Percentiles rank a stretch among this genome's conserved stretches.
phyloP scores from a whole-genome alignment of 2,329 filamentous ascomycete species.

The Verticillium dahliae region DNA sequence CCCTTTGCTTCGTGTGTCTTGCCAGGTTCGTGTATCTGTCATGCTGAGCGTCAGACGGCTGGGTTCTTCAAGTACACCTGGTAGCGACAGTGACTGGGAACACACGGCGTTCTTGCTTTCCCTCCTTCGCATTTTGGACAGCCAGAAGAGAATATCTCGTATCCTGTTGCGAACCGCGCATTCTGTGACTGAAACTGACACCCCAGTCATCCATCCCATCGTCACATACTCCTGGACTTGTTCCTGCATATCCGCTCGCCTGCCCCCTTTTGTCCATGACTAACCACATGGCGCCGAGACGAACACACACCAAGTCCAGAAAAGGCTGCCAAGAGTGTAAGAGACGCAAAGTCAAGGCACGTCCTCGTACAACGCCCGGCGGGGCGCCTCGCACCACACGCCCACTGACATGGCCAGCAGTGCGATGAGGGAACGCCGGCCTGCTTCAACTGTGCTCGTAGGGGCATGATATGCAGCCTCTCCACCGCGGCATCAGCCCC shows the following conservation, averaged over 20 bases:
- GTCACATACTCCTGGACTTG: no score
- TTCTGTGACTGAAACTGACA: no score
- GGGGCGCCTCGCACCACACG: background rate
- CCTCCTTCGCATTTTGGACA: no score
- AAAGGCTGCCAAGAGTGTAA: slow-evolving; percentile 1
- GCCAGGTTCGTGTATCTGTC: no score
- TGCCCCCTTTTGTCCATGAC: background rate
- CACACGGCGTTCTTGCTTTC: no score
- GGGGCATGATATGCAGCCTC: slow-evolving; percentile 20
- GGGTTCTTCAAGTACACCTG: no score
- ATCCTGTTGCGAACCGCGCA: no score
- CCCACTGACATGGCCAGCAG: slow-evolving; percentile 6
- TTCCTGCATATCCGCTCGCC: background rate
- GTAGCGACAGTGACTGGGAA: no score
- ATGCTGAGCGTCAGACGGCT: no score
- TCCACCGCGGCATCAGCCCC: background rate
- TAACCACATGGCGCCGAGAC: background rate
- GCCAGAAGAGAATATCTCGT: no score
- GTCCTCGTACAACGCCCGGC: background rate
- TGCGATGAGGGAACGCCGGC: slow-evolving; percentile 19
- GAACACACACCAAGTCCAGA: background rate
- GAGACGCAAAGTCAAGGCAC: slow-evolving; percentile 1
- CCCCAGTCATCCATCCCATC: no score
- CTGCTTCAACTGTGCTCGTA: slow-evolving; percentile 22
- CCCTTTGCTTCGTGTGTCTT: no score